Evolutionary conservation across 192 early-diverging fungal species (phyloP), one percentile per base, ranked within the genome.

Genomic region (Backusella sp.): DNA sequence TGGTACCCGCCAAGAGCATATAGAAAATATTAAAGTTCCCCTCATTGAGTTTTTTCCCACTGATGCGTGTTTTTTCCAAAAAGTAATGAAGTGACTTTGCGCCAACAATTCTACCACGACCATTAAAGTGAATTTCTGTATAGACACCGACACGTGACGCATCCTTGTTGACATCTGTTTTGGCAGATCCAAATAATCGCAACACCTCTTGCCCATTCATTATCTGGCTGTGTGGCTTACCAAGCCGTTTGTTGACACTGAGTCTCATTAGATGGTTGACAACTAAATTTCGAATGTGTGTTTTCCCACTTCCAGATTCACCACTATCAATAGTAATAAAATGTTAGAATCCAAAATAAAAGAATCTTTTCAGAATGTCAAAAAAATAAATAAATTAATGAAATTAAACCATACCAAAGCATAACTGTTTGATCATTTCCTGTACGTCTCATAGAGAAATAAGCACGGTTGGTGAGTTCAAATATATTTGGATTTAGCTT

Each of bases 121-220:
- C 90, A 73, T 90, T 92, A 82, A 94, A 99, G 41, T 99, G 97
- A 74, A 94, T 86, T 85, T 99, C 96, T 23, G 90, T 87, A 86
- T 93, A 97, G 41, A 94, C 82, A 12, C 94, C 92, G 59, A 86
- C 94, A 34, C 90, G 88, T 15, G 95, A 95, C 1, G 93, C 89
- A 39, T 73, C 80, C 76, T 92, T 92, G 49, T 87, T 78, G 8
- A 76, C 44, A 52, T 84, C 70, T 2, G 94, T 94, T 70, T 86
- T 82, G 14, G 91, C 89, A 46, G 86, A 87, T 32, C 94, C 93
- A 81, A 98, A 96, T 2, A 94, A 90, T 72, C 94, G 88, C 6
- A 96, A 76, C 49, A 97, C 85, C 1, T 87, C 79, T 70, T 92
- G 91, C 14, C 90, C 84, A 46, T 91, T 88, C 41, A 91, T 83